Evolutionary conservation across 257 asterid genomes (phyloP).

Genomic region (Cinchona pubescens): DNA sequence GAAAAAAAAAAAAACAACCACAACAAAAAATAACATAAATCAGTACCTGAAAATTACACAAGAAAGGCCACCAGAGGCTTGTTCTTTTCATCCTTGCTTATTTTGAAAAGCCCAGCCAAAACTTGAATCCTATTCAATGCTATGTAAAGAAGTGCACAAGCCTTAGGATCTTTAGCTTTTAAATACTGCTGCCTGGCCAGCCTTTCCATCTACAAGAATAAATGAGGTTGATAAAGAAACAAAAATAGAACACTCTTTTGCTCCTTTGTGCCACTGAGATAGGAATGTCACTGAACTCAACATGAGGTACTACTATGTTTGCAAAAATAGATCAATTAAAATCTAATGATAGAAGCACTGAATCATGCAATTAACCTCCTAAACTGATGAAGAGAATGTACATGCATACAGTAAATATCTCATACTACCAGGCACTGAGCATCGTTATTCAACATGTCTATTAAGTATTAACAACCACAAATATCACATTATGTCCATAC

Average conservation of each 20-base stretch:
- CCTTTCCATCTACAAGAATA: conserved; percentile 75
- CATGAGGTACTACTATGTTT: neutral
- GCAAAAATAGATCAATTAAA: neutral
- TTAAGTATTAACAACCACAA: neutral
- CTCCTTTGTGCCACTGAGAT: neutral
- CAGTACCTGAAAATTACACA: conserved; percentile 86
- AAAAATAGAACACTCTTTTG: neutral
- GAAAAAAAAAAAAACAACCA: too few relatives aligned
- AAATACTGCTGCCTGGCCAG: conserved; percentile 82
- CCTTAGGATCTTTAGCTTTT: conserved; percentile 88
- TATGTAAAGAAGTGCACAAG: conserved; percentile 82
- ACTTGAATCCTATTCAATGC: conserved; percentile 93
- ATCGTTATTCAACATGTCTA: neutral
- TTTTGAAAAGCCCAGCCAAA: conserved; percentile 88
- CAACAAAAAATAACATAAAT: neutral
- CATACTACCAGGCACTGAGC: neutral
- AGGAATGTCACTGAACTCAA: neutral
- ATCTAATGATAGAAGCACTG: neutral
- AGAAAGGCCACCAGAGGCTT: conserved; percentile 82
- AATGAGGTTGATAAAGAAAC: conserved; percentile 19
- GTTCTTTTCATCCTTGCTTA: conserved; percentile 93
- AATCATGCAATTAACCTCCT: neutral
- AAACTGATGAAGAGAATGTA: neutral
- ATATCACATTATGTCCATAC: neutral
- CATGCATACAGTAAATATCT: neutral